Base-by-base conservation (phyloP, 139 green algal genomes). In the Chlamydomonas urium region DNA sequence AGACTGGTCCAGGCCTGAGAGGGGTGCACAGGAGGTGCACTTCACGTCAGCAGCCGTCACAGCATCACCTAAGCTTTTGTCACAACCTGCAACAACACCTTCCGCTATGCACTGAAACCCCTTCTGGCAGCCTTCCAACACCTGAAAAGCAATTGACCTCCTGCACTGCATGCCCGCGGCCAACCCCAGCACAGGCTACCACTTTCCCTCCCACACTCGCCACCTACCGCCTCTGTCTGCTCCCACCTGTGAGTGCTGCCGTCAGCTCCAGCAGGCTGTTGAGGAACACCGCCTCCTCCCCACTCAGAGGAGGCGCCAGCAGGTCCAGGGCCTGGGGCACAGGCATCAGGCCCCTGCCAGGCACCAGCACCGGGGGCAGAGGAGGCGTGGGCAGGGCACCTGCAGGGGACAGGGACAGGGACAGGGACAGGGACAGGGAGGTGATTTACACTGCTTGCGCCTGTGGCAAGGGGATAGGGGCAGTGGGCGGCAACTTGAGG, bases 201-300 rank as follows among this genome's bases (percentile, higher is more conserved):
- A n/a, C n/a, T n/a, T n/a, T n/a, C n/a, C n/a, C n/a, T n/a, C n/a
- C n/a, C n/a, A n/a, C n/a, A n/a, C n/a, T n/a, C n/a, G n/a, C n/a
- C n/a, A n/a, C n/a, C n/a, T n/a, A n/a, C n/a, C n/a, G n/a, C n/a
- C n/a, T n/a, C 17, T 56, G 45, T 56, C 17, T 26, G 45, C 21
- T 56, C 69, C 57, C 65, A 58, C 74, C 76, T 6, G 79, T 68
- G 21, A 86, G 53, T 37, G 65, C 68, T 35, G 71, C 60, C 24
- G 59, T 66, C 19, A 76, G 68, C 38, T 79, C 66, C 26, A 24
- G 21, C 21, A 91, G 72, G 31, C 75, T 81, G 66, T 88, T 76
- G 31, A 91, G 78, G 76, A 90, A 90, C 6, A 93, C 75, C 62
- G 79, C 76, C 74, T 93, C 86, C 38, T 72, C 28, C 26, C 62